Conservation (phyloP, 1,139 yeast genomes). For the Arxiozyma telluris region DNA sequence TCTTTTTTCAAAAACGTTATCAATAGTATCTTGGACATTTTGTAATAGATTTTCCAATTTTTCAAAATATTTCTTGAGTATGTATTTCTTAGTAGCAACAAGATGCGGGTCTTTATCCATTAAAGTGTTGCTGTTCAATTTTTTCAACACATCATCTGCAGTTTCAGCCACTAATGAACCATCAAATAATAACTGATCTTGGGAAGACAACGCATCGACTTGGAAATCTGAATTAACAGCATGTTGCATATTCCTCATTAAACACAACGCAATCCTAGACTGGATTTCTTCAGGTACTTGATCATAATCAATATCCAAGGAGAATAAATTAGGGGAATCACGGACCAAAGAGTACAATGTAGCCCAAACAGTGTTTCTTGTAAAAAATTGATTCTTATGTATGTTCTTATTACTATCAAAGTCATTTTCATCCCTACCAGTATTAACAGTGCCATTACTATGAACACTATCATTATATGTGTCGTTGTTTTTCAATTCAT, state of each 20-base stretch:
- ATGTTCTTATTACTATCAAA: neutral
- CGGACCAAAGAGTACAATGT: slow-evolving; percentile 66
- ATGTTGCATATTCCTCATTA: slow-evolving; percentile 75
- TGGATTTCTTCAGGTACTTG: slow-evolving; percentile 60
- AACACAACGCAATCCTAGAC: slow-evolving; percentile 69
- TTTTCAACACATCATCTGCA: slow-evolving; percentile 49
- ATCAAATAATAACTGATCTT: slow-evolving; percentile 45
- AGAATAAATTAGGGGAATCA: slow-evolving; percentile 52
- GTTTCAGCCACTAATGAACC: slow-evolving; percentile 55
- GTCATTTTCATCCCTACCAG: neutral
- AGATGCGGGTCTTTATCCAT: slow-evolving; percentile 15
- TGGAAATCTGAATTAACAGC: slow-evolving; percentile 39
- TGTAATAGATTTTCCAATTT: slow-evolving; percentile 45
- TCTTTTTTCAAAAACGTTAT: slow-evolving; percentile 50
- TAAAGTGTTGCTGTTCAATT: slow-evolving; percentile 18
- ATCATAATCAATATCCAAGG: slow-evolving; percentile 66
- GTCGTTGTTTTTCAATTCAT: slow-evolving; percentile 5
- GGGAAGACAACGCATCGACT: slow-evolving; percentile 27
- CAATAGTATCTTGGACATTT: slow-evolving; percentile 55
- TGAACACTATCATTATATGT: slow-evolving; percentile 27
- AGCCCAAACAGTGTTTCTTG: slow-evolving; percentile 35
- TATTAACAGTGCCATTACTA: neutral
- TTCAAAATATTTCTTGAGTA: slow-evolving; percentile 40
- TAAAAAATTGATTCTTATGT: slow-evolving; percentile 27
- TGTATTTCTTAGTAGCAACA: slow-evolving; percentile 34